A percentile compares a stretch with the other conserved stretches of the same genome.
phyloP scores from a whole-genome alignment of 768 basidiomycete genomes.

The Crassisporium funariophilum region DNA sequence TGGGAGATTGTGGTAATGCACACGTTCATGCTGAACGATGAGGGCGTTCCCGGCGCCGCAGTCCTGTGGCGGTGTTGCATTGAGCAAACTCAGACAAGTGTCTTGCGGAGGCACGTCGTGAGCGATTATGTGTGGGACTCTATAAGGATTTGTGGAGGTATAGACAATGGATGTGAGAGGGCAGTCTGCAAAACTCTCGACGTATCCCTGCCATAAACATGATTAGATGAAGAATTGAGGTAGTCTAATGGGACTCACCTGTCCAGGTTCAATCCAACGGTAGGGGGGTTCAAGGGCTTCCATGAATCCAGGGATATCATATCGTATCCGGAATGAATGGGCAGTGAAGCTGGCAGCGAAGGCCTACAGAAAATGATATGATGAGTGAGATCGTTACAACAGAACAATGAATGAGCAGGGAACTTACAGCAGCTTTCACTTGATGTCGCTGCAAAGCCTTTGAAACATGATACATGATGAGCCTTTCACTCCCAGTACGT shows the following conservation, averaged over 20 bases:
- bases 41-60: too few relatives aligned
- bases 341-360: slow-evolving; percentile 41
- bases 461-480: slow-evolving; percentile 5
- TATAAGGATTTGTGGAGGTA: slow-evolving; percentile 45
- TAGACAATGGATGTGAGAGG: slow-evolving; percentile 36
- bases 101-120: slow-evolving; percentile 39
- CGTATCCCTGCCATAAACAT: too few relatives aligned
- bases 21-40: too few relatives aligned
- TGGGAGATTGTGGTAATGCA: too few relatives aligned
- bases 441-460: slow-evolving; percentile 32
- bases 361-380: slow-evolving; percentile 31
- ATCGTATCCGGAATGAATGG: slow-evolving; percentile 37
- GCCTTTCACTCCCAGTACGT: slow-evolving; percentile 26
- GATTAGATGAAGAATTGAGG: too few relatives aligned
- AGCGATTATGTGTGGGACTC: slow-evolving; percentile 49
- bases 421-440: slow-evolving; percentile 42
- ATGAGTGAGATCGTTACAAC: slow-evolving; percentile 5
- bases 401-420: slow-evolving; percentile 1
- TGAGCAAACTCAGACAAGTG: slow-evolving; percentile 39
- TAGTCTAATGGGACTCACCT: slow-evolving; percentile 37
- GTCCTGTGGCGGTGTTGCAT: slow-evolving; percentile 39
- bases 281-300: slow-evolving; percentile 40
- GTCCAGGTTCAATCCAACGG: slow-evolving; percentile 54
- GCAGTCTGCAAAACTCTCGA: neutral
- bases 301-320: slow-evolving; percentile 34